phyloP scores from a whole-genome alignment of 2,329 filamentous ascomycete species.

The Sarocladium strictum region DNA sequence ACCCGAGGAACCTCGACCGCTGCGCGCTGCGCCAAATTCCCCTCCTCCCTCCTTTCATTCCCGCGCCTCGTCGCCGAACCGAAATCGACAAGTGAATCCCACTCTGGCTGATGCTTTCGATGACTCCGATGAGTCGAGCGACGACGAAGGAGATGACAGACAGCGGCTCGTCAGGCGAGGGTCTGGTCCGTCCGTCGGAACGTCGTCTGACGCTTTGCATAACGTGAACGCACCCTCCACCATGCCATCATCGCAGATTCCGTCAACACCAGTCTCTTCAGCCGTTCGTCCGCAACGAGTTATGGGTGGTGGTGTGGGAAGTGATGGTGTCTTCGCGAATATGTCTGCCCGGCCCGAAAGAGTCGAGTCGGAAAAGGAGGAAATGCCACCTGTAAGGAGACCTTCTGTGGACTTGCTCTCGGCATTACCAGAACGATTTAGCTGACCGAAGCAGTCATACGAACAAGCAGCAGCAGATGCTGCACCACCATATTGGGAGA shows the following conservation, averaged over 20 bases:
- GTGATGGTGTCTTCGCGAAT: conserved; percentile 95
- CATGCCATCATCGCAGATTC: background rate
- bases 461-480: conserved; percentile 96
- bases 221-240: conserved; percentile 21
- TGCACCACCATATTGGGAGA: conserved; percentile 98
- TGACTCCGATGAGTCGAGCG: conserved; percentile 69
- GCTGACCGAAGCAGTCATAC: conserved; percentile 73
- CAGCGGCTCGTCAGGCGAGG: conserved; percentile 77
- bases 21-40: conserved; percentile 42
- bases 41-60: conserved; percentile 85
- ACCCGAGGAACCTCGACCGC: conserved; percentile 16
- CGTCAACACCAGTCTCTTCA: background rate
- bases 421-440: too few relatives aligned
- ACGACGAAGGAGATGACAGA: conserved; percentile 68
- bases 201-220: conserved; percentile 11
- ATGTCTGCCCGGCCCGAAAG: conserved; percentile 83
- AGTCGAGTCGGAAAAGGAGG: conserved; percentile 73
- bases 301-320: conserved; percentile 69
- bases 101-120: conserved; percentile 93
- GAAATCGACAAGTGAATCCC: conserved; percentile 53
- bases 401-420: too few relatives aligned
- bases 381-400: conserved; percentile 79
- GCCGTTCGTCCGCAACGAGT: conserved; percentile 32
- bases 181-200: conserved; percentile 19
- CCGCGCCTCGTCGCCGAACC: conserved; percentile 56